Evolutionary conservation across 2,329 filamentous ascomycete genomes (phyloP).

Genomic region (Aureobasidium pullulans): DNA sequence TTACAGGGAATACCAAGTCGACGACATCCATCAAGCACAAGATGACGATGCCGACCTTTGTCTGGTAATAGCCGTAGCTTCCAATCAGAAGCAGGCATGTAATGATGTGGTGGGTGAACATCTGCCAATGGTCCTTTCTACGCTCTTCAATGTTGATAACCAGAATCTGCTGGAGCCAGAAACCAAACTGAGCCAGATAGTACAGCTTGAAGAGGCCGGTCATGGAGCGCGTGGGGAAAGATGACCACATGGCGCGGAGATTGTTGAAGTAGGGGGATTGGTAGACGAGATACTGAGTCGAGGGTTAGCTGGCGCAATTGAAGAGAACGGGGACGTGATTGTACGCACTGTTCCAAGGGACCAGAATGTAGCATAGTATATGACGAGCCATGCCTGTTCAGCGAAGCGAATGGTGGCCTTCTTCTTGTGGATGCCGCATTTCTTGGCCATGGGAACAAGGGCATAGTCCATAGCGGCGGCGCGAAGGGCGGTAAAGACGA

Average conservation of each 20-base stretch:
- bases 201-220: conserved; percentile 75
- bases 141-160: conserved; percentile 92
- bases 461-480: conserved; percentile 82
- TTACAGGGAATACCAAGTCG: conserved; percentile 78
- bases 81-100: conserved; percentile 73
- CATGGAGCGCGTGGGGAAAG: conserved; percentile 75
- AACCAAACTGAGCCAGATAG: conserved; percentile 80
- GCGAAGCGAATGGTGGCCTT: conserved; percentile 79
- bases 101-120: conserved; percentile 91
- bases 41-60: conserved; percentile 80
- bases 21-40: conserved; percentile 90
- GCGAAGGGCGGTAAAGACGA: conserved; percentile 80
- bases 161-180: conserved; percentile 90
- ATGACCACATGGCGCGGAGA: conserved; percentile 69
- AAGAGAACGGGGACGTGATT: too few relatives aligned
- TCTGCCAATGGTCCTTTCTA: conserved; percentile 91
- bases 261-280: conserved; percentile 73
- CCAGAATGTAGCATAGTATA: conserved; percentile 81
- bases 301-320: not conserved
- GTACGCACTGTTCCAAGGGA: conserved; percentile 55
- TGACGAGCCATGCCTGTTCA: conserved; percentile 85
- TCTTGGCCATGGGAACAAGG: conserved; percentile 67
- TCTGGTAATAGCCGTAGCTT: conserved; percentile 82
- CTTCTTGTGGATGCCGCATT: conserved; percentile 63
- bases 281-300: conserved; percentile 67